Evolutionary conservation across 2,329 filamentous ascomycete genomes (phyloP).

Genomic region (Parastagonospora nodorum): DNA sequence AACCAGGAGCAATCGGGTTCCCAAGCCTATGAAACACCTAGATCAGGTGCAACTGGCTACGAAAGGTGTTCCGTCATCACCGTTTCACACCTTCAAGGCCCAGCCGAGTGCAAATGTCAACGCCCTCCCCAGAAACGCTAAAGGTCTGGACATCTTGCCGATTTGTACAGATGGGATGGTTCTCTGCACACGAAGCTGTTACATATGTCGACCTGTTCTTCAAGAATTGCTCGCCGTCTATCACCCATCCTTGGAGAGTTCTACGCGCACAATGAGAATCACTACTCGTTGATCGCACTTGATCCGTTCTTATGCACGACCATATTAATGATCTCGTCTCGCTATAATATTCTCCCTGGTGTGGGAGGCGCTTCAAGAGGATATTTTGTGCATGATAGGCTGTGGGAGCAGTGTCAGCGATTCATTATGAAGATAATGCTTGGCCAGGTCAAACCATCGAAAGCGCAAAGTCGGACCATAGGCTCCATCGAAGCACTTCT

Average conservation of each 20-base stretch:
- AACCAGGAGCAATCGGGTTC: constrained; percentile 40
- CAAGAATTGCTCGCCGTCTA: constrained; percentile 56
- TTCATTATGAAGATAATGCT: constrained; percentile 60
- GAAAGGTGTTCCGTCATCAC: constrained; percentile 29
- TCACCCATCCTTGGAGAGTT: constrained; percentile 58
- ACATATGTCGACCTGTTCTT: constrained; percentile 60
- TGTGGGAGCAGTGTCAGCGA: constrained; percentile 61
- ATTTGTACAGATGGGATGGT: constrained; percentile 62
- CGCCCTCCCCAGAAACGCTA: constrained; percentile 47
- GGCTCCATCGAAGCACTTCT: constrained; percentile 61
- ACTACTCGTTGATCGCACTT: constrained; percentile 54
- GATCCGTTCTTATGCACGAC: constrained; percentile 60
- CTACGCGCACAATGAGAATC: constrained; percentile 56
- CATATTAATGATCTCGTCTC: constrained; percentile 61
- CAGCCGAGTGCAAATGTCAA: constrained; percentile 47
- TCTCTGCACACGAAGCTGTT: constrained; percentile 59
- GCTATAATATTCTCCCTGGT: constrained; percentile 51
- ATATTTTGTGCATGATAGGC: constrained; percentile 59
- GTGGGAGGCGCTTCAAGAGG: constrained; percentile 53
- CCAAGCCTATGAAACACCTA: constrained; percentile 45
- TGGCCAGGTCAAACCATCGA: constrained; percentile 59
- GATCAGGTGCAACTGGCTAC: constrained; percentile 34
- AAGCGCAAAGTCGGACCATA: constrained; percentile 55
- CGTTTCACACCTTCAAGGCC: constrained; percentile 39
- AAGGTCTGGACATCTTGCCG: constrained; percentile 56